These are phyloP conservation scores for Aleurites moluccanus DNA, from an alignment of 441 rosid species.

Conservation along the genomic window DNA sequence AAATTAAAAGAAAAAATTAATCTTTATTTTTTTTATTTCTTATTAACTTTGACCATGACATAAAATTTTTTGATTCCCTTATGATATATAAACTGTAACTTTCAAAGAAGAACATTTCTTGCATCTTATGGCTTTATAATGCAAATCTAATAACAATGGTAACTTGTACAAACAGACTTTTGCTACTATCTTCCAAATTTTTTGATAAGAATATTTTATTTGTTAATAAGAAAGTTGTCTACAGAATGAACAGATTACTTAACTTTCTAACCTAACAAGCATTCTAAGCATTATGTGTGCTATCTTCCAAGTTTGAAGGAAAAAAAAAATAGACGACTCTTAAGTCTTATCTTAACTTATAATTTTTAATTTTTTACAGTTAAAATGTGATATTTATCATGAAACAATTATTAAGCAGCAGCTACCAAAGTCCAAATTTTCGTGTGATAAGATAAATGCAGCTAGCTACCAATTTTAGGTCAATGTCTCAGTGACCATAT, in stretches of 20 bases:
- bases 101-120: background rate
- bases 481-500: background rate
- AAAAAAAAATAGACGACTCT: background rate
- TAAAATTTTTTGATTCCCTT: too few relatives aligned
- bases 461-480: background rate
- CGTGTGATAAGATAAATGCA: background rate
- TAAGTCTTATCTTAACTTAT: background rate
- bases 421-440: background rate
- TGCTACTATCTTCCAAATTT: background rate
- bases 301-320: background rate
- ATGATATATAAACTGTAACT: background rate
- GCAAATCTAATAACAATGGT: background rate
- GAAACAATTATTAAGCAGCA: background rate
- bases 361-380: background rate
- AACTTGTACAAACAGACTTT: constrained; percentile 1
- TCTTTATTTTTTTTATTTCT: too few relatives aligned
- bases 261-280: too few relatives aligned
- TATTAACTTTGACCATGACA: too few relatives aligned
- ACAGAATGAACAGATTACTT: too few relatives aligned
- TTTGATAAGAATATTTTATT: too few relatives aligned
- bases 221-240: too few relatives aligned
- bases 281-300: too few relatives aligned
- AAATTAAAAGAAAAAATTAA: too few relatives aligned
- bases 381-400: background rate
- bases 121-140: background rate